phyloP scores from a whole-genome alignment of 768 basidiomycete species.

The Lactarius pseudohatsudake region DNA sequence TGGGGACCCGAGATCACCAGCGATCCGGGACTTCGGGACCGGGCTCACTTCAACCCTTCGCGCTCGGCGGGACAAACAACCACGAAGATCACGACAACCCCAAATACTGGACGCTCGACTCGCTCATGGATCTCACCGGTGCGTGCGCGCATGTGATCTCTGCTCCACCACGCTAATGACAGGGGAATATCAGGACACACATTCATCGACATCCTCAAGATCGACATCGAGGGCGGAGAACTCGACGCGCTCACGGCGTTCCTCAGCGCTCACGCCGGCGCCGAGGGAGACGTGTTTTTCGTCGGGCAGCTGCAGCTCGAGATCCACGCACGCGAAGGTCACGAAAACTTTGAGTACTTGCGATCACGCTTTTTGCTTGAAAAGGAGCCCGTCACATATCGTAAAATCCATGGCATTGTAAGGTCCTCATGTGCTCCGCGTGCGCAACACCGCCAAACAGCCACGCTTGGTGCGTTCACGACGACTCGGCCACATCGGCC shows the following conservation, averaged over 20 bases:
- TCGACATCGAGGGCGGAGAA: constrained; percentile 71
- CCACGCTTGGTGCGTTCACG: no score
- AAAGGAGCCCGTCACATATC: no score
- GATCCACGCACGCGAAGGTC: constrained; percentile 46
- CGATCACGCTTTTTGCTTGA: no score
- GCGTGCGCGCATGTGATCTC: constrained; percentile 1
- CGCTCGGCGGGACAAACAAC: constrained; percentile 42
- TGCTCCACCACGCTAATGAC: no score
- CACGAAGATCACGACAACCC: constrained; percentile 45
- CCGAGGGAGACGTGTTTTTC: constrained; percentile 41
- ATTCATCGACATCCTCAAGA: constrained; percentile 68
- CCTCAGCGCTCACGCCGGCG: constrained; percentile 38
- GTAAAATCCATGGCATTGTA: no score
- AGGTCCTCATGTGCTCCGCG: no score
- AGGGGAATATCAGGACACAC: constrained; percentile 46
- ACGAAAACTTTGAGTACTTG: constrained; percentile 49
- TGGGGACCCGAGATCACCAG: constrained; percentile 46
- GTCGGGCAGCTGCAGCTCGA: constrained; percentile 76
- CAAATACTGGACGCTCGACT: constrained; percentile 61
- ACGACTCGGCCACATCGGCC: no score
- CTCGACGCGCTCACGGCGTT: constrained; percentile 56
- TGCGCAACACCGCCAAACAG: no score
- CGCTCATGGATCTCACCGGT: constrained; percentile 64
- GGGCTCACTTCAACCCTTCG: constrained; percentile 46
- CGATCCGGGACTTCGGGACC: constrained; percentile 33